These are phyloP conservation scores for Collybia sordida DNA, from an alignment of 768 basidiomycete species.

Conservation along the genomic window DNA sequence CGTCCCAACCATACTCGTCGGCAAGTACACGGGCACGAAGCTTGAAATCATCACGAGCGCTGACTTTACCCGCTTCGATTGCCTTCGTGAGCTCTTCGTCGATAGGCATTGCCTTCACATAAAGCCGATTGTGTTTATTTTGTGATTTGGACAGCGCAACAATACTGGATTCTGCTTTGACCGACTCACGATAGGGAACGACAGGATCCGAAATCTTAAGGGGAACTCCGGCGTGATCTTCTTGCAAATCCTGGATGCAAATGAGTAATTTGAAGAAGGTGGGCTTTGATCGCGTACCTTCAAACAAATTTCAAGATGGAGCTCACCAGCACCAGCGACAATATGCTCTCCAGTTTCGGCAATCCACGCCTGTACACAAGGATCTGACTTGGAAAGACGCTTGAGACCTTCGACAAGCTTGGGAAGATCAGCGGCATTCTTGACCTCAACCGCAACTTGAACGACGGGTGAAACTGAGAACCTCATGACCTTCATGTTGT, in stretches of 20 bases:
- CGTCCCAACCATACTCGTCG: constrained; percentile 97
- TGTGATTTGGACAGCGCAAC: constrained; percentile 98
- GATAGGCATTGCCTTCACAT: constrained; percentile 88
- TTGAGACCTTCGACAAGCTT: constrained; percentile 99
- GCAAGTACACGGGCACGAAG: constrained; percentile 92
- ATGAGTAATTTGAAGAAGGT: background rate
- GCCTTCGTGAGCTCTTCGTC: constrained; percentile 93
- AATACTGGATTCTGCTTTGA: constrained; percentile 93
- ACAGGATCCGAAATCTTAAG: constrained; percentile 98
- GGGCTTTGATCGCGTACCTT: constrained; percentile 54
- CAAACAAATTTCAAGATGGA: constrained; percentile 99
- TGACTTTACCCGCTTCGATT: constrained; percentile 86
- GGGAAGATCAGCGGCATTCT: constrained; percentile 98
- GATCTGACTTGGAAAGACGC: constrained; percentile 99
- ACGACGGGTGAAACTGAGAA: constrained; percentile 99
- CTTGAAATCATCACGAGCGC: constrained; percentile 97
- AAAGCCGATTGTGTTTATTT: constrained; percentile 99
- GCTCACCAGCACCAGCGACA: constrained; percentile 98
- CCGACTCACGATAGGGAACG: constrained; percentile 97
- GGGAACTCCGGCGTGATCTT: constrained; percentile 99
- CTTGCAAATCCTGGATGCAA: constrained; percentile 85
- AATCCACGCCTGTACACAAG: constrained; percentile 97
- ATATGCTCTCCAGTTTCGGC: constrained; percentile 94
- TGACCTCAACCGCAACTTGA: constrained; percentile 98
- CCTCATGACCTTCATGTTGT: constrained; percentile 99